Evolutionary conservation across 2,329 filamentous ascomycete species (phyloP), one percentile per base, ranked within the genome.

Genomic region (Pochonia chlamydosporia): DNA sequence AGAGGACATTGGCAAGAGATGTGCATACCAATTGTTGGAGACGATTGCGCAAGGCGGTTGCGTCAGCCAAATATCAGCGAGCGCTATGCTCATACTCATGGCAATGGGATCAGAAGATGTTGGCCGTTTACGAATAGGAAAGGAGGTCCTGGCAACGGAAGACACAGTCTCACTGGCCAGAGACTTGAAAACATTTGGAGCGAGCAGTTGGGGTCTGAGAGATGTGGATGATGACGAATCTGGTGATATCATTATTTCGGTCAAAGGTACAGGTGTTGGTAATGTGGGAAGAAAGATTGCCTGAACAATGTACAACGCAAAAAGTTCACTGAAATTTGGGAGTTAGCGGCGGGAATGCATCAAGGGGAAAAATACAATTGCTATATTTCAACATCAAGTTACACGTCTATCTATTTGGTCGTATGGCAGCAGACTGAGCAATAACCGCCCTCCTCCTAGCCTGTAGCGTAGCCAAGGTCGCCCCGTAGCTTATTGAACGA

Each of bases 81-180:
- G 81, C 3, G 92, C 85, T 0, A 77, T 96, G 54, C 67, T 99
- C 45, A 87, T 84, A 16, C 73, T 99, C 52, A 99, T 99, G 93
- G 89, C 91, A 28, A 97, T 99, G 93, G 93, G 93, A 0, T 89
- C 87, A 1, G 93, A 97, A 63, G 93, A 99, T 65, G 90, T 99
- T 13, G 93, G 93, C 4, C 79, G 93, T 49, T 66, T 99, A 55
- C 81, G 88, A 52, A 63, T 99, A 49, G 89, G 91, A 26, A 84
- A 82, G 57, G 87, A 92, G 40, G 82, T 96, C 1, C 68, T 97
- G 40, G 91, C 83, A 0, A 86, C 84, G 3, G 89, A 96, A 62
- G 85, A 89, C 50, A 74, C 89, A 45, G 78, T 99, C 48, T 81
- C 82, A 43, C 70, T 96, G 46, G 91, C 88, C 10, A 78, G 93